Base-by-base conservation (phyloP, 306 rosid genomes). In the Myrica gale region DNA sequence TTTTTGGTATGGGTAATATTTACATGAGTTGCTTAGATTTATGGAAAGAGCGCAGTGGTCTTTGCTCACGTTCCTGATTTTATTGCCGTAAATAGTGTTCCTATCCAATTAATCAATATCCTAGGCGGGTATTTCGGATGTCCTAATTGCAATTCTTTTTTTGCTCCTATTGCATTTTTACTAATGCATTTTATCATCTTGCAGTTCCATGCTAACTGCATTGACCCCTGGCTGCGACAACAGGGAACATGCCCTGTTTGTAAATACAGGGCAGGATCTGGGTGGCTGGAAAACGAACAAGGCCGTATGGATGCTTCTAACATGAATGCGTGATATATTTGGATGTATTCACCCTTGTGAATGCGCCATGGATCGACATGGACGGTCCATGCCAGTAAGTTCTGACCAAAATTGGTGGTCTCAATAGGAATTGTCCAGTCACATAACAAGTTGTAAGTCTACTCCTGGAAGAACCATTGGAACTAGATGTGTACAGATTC, bases 211-310 rank as follows among this genome's bases (percentile, higher is more conserved):
- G 92, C 90, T 19, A 90, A 57, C 84, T 95, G 97, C 90, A 95
- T 92, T 17, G 98, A 95, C 73, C 98, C 97, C 0, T 92, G 98
- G 97, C 85, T 95, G 83, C 82, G 90, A 78, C 98, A 95, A 76
- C 98, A 92, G 71, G 98, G 97, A 68, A 92, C 97, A 1, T 95
- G 99, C 81, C 97, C 97, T 3, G 93, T 95, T 26, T 95, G 99
- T 80, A 95, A 92, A 81, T 95, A 81, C 82, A 85, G 91, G 73
- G 96, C 89, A 13, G 96, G 90, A 63, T 74, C 94, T 21, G 90
- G 83, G 39, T 93, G 91, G 98, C 87, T 82, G 21, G 98, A 87
- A 47, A 80, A 75, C 79, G 91, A 82, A 67, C 86, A 79, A 77
- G 85, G 68, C 76, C 91, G 83, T 76, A 72, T 66, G 11, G 93